Conservation (phyloP, 164 flowering plant species). For the Cinnamomum chago region DNA sequence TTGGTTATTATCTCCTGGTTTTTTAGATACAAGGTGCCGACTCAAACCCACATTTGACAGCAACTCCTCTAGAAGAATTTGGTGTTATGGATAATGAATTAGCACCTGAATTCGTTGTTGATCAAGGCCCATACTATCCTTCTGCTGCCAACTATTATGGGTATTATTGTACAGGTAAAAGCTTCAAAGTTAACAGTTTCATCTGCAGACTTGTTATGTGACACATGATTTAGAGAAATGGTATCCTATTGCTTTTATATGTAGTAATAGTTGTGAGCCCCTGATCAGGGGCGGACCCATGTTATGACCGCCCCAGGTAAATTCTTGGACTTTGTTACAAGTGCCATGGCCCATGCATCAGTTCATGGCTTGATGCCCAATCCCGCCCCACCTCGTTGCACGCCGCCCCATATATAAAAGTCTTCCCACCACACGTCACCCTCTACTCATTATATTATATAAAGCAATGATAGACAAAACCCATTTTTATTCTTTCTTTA, state of each 20-base stretch:
- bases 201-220: neutral
- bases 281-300: no score
- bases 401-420: no score
- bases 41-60: constrained; percentile 24
- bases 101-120: constrained; percentile 58
- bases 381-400: no score
- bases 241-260: neutral
- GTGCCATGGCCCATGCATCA: no score
- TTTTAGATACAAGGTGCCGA: constrained; percentile 51
- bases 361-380: no score
- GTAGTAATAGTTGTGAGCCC: neutral
- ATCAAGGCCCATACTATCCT: constrained; percentile 70
- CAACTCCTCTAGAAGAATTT: constrained; percentile 38
- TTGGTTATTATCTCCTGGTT: neutral
- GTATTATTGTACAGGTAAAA: constrained; percentile 80
- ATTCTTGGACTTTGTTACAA: no score
- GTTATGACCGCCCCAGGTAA: no score
- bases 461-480: no score
- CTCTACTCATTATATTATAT: no score
- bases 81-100: constrained; percentile 67
- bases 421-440: no score
- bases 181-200: neutral
- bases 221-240: neutral
- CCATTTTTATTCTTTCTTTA: no score
- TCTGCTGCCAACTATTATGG: constrained; percentile 63